These are phyloP conservation scores for Thermochaetoides dissita DNA, from an alignment of 2,329 filamentous ascomycete genomes.

Conservation along the genomic window DNA sequence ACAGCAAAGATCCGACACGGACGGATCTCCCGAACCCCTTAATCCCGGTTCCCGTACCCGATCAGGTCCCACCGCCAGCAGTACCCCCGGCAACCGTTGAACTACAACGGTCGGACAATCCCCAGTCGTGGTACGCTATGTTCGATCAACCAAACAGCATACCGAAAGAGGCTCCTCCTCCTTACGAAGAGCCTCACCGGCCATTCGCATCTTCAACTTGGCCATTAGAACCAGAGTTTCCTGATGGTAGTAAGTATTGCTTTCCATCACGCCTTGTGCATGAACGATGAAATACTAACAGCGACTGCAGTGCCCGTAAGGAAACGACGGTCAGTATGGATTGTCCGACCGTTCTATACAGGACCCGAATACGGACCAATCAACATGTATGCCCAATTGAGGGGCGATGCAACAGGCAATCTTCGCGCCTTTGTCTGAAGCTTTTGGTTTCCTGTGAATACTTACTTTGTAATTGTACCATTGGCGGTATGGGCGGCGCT, in stretches of 20 bases:
- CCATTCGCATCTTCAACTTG: background rate
- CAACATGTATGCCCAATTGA: conserved; percentile 17
- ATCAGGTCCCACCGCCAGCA: conserved; percentile 11
- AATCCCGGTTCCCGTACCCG: conserved; percentile 12
- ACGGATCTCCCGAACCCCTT: conserved; percentile 3
- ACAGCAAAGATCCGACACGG: background rate
- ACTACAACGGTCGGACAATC: conserved; percentile 13
- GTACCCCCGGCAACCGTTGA: background rate
- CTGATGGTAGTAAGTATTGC: background rate
- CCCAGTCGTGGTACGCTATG: conserved; percentile 17
- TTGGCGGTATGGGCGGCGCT: too few relatives aligned
- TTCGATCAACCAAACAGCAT: conserved; percentile 8
- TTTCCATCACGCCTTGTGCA: too few relatives aligned
- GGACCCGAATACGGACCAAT: conserved; percentile 12
- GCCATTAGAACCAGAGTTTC: background rate
- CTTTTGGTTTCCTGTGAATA: too few relatives aligned
- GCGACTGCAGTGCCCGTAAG: background rate
- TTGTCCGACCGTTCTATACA: conserved; percentile 18
- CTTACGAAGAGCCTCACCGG: background rate
- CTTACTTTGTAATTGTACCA: too few relatives aligned
- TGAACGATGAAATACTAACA: background rate
- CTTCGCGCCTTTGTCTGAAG: too few relatives aligned
- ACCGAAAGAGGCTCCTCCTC: background rate
- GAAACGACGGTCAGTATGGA: conserved; percentile 18
- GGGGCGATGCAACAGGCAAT: conserved; percentile 2